Percentiles rank a stretch among this genome's conserved stretches.
phyloP scores from a whole-genome alignment of 495 filamentous ascomycete genomes.

The Hypomontagnella submonticulosa region DNA sequence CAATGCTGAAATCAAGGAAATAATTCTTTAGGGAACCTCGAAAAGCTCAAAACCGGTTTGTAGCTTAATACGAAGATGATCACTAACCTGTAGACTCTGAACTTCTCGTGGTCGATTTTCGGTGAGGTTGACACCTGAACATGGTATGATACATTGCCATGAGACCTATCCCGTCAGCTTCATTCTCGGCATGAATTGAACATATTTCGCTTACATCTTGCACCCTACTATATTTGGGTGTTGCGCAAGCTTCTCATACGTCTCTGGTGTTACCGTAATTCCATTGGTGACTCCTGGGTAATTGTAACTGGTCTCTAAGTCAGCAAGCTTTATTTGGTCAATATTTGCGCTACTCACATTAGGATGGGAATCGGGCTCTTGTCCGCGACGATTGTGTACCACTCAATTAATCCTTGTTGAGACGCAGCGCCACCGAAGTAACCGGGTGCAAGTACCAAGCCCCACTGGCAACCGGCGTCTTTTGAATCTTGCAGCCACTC shows the following conservation, averaged over 20 bases:
- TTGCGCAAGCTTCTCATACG: conserved; percentile 61
- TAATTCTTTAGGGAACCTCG: no score
- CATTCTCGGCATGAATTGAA: neutral
- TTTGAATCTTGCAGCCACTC: conserved; percentile 65
- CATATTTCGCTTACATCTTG: conserved; percentile 57
- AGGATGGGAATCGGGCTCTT: conserved; percentile 63
- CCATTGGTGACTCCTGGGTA: conserved; percentile 72
- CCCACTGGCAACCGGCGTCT: conserved; percentile 70
- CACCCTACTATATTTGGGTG: conserved; percentile 71
- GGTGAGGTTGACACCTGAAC: conserved; percentile 65
- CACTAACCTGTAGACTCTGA: conserved; percentile 51
- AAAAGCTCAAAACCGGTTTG: no score
- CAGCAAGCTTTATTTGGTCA: neutral
- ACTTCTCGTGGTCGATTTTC: conserved; percentile 58
- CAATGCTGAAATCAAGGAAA: no score
- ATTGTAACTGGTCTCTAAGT: conserved; percentile 60
- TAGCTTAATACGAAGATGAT: no score
- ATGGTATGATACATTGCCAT: conserved; percentile 70
- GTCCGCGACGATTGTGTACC: conserved; percentile 64
- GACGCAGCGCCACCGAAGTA: conserved; percentile 62
- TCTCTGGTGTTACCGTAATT: conserved; percentile 62
- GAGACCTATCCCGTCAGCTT: conserved; percentile 51
- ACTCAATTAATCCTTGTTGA: conserved; percentile 60
- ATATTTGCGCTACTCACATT: conserved; percentile 48
- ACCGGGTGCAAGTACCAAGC: conserved; percentile 65